phyloP scores from a whole-genome alignment of 495 filamentous ascomycete species.

The Mycothermus thermophilus region DNA sequence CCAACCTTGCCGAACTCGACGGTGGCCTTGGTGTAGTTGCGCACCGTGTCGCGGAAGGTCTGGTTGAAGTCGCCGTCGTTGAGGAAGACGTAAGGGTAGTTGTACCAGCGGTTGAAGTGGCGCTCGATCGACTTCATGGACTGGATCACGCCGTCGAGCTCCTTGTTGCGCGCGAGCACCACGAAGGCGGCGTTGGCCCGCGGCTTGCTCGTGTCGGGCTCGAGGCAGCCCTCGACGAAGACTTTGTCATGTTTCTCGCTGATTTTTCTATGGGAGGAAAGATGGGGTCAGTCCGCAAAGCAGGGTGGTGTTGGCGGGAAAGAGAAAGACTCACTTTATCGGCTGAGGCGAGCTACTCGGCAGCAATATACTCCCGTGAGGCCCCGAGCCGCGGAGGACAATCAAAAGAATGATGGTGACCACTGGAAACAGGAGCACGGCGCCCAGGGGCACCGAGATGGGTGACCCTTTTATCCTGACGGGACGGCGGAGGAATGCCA shows the following conservation, averaged over 20 bases:
- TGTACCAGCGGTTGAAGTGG: conserved; percentile 98
- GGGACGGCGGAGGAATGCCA: conserved; percentile 78
- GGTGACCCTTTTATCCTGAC: conserved; percentile 86
- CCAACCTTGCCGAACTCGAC: conserved; percentile 96
- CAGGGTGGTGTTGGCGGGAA: no score
- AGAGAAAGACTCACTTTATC: conserved; percentile 51
- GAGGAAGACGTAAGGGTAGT: conserved; percentile 97
- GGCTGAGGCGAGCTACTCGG: conserved; percentile 80
- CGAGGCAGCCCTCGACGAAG: conserved; percentile 79
- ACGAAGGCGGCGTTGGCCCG: conserved; percentile 92
- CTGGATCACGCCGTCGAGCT: conserved; percentile 88
- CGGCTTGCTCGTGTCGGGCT: conserved; percentile 46
- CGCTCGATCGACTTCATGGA: conserved; percentile 96
- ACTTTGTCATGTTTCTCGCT: conserved; percentile 95
- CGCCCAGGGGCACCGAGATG: conserved; percentile 84
- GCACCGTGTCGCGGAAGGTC: conserved; percentile 75
- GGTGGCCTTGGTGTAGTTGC: conserved; percentile 71
- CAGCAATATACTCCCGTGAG: conserved; percentile 69
- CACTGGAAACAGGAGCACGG: conserved; percentile 84
- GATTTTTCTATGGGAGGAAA: conserved; percentile 85
- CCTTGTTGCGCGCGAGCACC: conserved; percentile 91
- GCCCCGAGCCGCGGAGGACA: conserved; percentile 73
- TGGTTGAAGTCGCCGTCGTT: conserved; percentile 96
- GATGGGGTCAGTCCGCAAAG: no score
- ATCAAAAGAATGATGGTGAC: conserved; percentile 86